Evolutionary conservation across 345 rosid genomes (phyloP), one percentile per base, ranked within the genome.

Genomic region (Eucalyptus melliodora): DNA sequence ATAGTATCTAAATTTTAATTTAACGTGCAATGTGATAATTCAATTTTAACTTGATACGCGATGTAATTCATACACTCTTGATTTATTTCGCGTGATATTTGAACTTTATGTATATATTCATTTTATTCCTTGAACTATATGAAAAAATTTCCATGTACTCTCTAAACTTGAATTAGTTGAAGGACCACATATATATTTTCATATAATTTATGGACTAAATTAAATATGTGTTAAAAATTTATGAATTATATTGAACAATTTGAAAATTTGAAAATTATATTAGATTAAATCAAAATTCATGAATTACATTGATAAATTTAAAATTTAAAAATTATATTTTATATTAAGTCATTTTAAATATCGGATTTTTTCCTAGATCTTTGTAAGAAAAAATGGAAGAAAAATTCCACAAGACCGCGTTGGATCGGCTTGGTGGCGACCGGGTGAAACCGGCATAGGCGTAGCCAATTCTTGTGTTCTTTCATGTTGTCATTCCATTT

Each of bases 51-150:
- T 53, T 21, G 11, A 53, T 2, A 21, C 2, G 1, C 2, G 8
- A 53, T 53, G 1, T 21, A 53, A 8, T 53, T 53, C 11, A 0
- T 53, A 1, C 5, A 53, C 26, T 53, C 21, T 53, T 4, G 11
- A 53, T 53, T 19, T 53, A 21, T 53, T 19, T 19, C 2, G 0
- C 0, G 0, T 8, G 5, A 1, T 53, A 1, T 53, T 53, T 53
- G 11, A 53, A 53, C 5, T 53, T 53, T 53, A 53, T 53, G 59
- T 53, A 21, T 53, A 53, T 53, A 21, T 21, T 53, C 26, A 21
- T 8, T 53, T 21, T 21, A 53, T 53, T 53, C 11, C 11, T 0
- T 0, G 5, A 53, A 53, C 2, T 53, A 53, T 53, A 53, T 53
- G 4, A 8, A 50, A 50, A 1, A 53, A 19, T 1, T 21, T 53